Percentiles rank a stretch among this genome's conserved stretches.
These are phyloP conservation scores for Geranium brycei DNA, from an alignment of 345 rosid genomes.

Conservation along the genomic window DNA sequence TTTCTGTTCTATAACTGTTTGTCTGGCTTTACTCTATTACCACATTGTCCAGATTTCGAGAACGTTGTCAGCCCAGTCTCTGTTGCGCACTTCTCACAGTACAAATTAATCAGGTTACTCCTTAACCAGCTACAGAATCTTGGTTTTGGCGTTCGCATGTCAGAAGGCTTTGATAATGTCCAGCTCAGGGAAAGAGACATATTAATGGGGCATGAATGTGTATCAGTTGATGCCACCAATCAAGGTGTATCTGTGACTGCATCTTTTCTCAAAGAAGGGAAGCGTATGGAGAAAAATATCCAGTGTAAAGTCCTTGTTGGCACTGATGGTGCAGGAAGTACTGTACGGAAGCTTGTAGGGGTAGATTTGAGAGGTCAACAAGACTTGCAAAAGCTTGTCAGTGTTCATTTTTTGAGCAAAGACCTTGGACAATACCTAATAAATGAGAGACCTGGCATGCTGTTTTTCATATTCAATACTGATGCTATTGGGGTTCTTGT, in stretches of 20 bases:
- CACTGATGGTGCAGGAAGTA: slow-evolving; percentile 86
- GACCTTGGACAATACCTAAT: slow-evolving; percentile 63
- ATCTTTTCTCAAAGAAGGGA: slow-evolving; percentile 41
- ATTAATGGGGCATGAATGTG: slow-evolving; percentile 75
- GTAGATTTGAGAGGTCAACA: slow-evolving; percentile 59
- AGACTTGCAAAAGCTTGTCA: slow-evolving; percentile 77
- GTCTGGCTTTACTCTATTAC: no score
- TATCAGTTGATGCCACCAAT: slow-evolving; percentile 39
- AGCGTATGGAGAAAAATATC: slow-evolving; percentile 32
- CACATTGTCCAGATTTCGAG: slow-evolving; percentile 45
- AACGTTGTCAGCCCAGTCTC: slow-evolving; percentile 70
- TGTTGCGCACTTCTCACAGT: slow-evolving; percentile 89
- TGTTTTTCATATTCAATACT: slow-evolving; percentile 80
- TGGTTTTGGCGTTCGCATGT: slow-evolving; percentile 23
- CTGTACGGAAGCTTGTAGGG: slow-evolving; percentile 49
- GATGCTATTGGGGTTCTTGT: slow-evolving; percentile 85
- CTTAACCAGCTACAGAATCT: slow-evolving; percentile 57
- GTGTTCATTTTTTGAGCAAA: slow-evolving; percentile 77
- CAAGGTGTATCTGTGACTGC: slow-evolving; percentile 41
- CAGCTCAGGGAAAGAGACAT: slow-evolving; percentile 30
- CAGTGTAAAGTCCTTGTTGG: slow-evolving; percentile 58
- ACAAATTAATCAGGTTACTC: slow-evolving; percentile 51
- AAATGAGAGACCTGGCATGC: slow-evolving; percentile 69
- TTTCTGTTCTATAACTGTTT: no score
- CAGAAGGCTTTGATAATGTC: slow-evolving; percentile 18